Percentiles rank a stretch among this genome's conserved stretches.
Conservation (phyloP, 2,329 filamentous ascomycete genomes). For the Eutypa lata region DNA sequence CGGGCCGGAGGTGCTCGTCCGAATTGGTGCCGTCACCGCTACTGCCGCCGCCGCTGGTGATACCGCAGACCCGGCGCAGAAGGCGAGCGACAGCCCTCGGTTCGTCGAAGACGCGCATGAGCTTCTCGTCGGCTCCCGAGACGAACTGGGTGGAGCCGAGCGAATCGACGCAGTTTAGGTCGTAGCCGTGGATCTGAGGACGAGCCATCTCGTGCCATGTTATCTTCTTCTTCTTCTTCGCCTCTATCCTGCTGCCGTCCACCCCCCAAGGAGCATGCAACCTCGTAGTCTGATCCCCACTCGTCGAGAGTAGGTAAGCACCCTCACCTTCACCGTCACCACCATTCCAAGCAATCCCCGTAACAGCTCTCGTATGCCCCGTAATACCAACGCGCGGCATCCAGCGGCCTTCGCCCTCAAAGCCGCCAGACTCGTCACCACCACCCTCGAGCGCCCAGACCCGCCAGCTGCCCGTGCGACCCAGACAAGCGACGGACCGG, state of each 20-base stretch:
- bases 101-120: constrained; percentile 92
- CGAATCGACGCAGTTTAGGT: constrained; percentile 88
- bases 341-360: constrained; percentile 79
- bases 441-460: constrained; percentile 67
- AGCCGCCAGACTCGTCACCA: constrained; percentile 57
- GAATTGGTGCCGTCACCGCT: constrained; percentile 25
- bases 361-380: constrained; percentile 80
- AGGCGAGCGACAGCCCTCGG: constrained; percentile 79
- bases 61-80: constrained; percentile 64
- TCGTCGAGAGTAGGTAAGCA: constrained; percentile 82
- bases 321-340: constrained; percentile 64
- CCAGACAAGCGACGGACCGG: constrained; percentile 72
- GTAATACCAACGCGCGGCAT: constrained; percentile 71
- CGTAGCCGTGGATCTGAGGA: constrained; percentile 97
- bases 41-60: constrained; percentile 36
- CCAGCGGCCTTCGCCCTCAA: constrained; percentile 54
- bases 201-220: constrained; percentile 96
- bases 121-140: constrained; percentile 93
- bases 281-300: constrained; percentile 88
- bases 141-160: constrained; percentile 76
- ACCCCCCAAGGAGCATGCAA: constrained; percentile 76
- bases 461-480: constrained; percentile 91
- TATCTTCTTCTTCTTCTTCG: not conserved
- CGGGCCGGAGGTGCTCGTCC: constrained; percentile 54
- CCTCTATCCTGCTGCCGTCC: not conserved